Conservation (phyloP, 352 stramenopile species). For the Globisporangium orthogonon region DNA sequence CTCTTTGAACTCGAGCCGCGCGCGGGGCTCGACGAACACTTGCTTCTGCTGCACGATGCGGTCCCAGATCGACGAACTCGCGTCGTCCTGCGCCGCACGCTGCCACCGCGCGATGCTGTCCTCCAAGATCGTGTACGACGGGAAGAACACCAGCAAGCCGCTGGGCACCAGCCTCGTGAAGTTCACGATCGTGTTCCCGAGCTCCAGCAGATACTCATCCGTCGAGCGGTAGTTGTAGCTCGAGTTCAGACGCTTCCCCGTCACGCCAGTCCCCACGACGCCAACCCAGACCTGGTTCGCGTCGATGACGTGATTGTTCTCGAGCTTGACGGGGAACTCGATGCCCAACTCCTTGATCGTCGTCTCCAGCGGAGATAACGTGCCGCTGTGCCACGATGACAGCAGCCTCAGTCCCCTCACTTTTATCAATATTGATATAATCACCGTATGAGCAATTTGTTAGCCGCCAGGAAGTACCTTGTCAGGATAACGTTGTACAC, state of each 20-base stretch:
- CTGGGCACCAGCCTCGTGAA: slow-evolving; percentile 93
- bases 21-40: slow-evolving; percentile 72
- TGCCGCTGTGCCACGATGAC: slow-evolving; percentile 75
- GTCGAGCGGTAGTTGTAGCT: slow-evolving; percentile 93
- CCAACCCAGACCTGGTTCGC: slow-evolving; percentile 83
- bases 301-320: slow-evolving; percentile 98
- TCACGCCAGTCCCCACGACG: slow-evolving; percentile 92
- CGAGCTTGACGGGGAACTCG: slow-evolving; percentile 93
- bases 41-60: slow-evolving; percentile 71
- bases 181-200: slow-evolving; percentile 96
- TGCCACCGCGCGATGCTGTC: slow-evolving; percentile 77
- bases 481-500: slow-evolving; percentile 87
- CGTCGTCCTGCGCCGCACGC: slow-evolving; percentile 27
- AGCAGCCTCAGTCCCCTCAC: not conserved
- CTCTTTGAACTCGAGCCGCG: slow-evolving; percentile 64
- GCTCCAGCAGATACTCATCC: slow-evolving; percentile 91
- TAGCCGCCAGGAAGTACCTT: slow-evolving; percentile 27
- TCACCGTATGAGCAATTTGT: too few species aligned
- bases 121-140: slow-evolving; percentile 97
- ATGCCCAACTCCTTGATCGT: slow-evolving; percentile 96
- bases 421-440: too few species aligned
- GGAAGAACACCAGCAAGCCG: slow-evolving; percentile 99
- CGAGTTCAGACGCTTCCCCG: slow-evolving; percentile 90
- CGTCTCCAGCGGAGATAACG: slow-evolving; percentile 94
- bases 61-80: slow-evolving; percentile 68